Evolutionary conservation across 495 filamentous ascomycete genomes (phyloP), one percentile per base, ranked within the genome.

Genomic region (Aspergillus egyptiacus): DNA sequence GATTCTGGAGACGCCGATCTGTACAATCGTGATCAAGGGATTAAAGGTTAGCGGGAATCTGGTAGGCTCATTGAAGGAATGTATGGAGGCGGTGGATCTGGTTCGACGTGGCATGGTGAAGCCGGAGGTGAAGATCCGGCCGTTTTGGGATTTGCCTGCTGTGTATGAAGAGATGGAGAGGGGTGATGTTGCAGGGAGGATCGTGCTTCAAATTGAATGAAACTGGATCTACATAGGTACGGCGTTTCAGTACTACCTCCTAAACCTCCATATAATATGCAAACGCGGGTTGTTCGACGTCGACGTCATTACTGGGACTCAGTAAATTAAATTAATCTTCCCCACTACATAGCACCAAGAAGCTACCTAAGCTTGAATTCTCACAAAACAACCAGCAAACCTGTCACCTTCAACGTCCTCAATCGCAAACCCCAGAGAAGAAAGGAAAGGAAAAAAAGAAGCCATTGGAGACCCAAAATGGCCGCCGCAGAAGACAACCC

Each of bases 21-120:
- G 60, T 15, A 64, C 64, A 0, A 76, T 77, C 47, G 71, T 76
- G 5, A 76, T 77, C 56, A 75, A 69, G 54, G 72, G 72, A 0
- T 54, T 77, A 7, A 61, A 51, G 33, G 70, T 75, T 27, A 66
- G 64, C 0, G 72, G 72, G 10, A 78, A 72, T 23, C 54, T 78
- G 35, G 66, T 76, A 11, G 74, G 72, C 0, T 75, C 67, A 2
- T 52, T 76, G 56, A 74, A 73, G 48, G 74, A 76, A 51, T 76
- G 71, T 38, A 66, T 76, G 65, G 74, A 76, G 44, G 74, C 72
- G 0, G 71, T 76, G 27, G 71, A 76, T 19, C 44, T 75, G 36
- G 72, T 74, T 0, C 56, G 68, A 28, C 62, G 65, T 13, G 71
- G 73, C 2, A 48, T 74, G 14, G 71, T 76, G 24, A 74, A 71